A percentile compares a stretch with the other conserved stretches of the same genome.
These are phyloP conservation scores for Asclepias syriaca DNA, from an alignment of 257 asterid species.

Conservation along the genomic window DNA sequence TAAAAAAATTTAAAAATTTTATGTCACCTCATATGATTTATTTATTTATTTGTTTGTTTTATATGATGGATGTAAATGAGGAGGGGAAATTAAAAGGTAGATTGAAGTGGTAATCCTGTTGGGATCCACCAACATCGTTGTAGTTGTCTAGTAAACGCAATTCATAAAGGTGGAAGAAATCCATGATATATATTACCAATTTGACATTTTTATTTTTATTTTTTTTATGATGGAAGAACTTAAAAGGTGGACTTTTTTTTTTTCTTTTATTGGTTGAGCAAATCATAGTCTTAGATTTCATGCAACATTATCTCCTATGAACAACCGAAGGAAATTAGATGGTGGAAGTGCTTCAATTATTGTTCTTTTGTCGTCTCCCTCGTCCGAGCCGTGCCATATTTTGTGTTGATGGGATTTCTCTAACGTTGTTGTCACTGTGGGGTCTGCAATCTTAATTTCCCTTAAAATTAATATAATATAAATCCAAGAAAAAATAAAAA, in stretches of 20 bases:
- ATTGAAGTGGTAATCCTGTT: background rate
- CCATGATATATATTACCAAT: background rate
- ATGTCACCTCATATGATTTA: too few species aligned
- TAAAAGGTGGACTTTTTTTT: background rate
- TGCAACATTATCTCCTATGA: background rate
- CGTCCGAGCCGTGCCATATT: too few species aligned
- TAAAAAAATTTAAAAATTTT: too few species aligned
- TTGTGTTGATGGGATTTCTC: background rate
- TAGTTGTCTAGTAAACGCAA: constrained; percentile 4
- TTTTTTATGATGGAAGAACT: background rate
- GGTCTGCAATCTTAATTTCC: background rate
- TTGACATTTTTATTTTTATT: background rate
- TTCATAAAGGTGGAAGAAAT: background rate
- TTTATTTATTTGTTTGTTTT: too few species aligned
- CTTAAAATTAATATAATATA: too few species aligned
- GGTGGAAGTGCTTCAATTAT: background rate
- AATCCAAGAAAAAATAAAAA: too few species aligned
- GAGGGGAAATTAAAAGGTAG: background rate
- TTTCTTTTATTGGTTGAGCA: background rate
- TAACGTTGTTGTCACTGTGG: background rate
- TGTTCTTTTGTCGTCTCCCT: background rate
- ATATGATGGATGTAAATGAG: background rate
- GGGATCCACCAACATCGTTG: constrained; percentile 17
- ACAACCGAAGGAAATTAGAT: background rate
- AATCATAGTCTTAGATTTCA: background rate